Percentiles rank a stretch among this genome's conserved stretches.
These are phyloP conservation scores for Cyclostephanos invisitatus DNA, from an alignment of 108 stramenopile genomes.

Conservation along the genomic window DNA sequence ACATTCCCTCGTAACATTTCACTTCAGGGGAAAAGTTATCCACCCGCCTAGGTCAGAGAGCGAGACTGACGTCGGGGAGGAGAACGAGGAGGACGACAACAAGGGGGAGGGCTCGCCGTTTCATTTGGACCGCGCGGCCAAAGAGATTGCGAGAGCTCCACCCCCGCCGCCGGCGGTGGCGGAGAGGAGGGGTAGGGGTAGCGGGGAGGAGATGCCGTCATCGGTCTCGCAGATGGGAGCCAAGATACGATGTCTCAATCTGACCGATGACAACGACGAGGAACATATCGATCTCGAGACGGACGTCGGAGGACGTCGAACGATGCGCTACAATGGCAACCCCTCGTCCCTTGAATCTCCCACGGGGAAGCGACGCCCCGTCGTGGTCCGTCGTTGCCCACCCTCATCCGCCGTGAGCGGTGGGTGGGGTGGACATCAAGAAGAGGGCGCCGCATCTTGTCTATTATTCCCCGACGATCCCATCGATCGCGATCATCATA, in stretches of 20 bases:
- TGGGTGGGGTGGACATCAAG: no score
- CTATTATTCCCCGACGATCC: neutral
- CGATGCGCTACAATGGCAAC: neutral
- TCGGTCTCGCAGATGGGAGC: conserved; percentile 22
- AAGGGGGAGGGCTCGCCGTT: neutral
- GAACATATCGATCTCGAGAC: neutral
- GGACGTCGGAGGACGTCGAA: neutral
- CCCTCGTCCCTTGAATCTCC: neutral
- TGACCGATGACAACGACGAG: conserved; percentile 6
- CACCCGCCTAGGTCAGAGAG: no score
- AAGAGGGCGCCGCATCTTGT: no score
- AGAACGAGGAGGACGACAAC: neutral
- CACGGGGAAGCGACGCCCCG: neutral
- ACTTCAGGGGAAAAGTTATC: no score
- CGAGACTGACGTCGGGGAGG: neutral
- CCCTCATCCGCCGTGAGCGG: no score
- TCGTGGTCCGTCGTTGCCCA: no score
- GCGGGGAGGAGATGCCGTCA: neutral
- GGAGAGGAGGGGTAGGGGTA: no score
- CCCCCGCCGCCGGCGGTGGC: neutral
- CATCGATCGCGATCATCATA: neutral
- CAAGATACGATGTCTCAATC: conserved; percentile 30
- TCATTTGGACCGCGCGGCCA: neutral
- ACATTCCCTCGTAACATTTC: no score
- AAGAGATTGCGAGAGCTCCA: neutral